phyloP scores from a whole-genome alignment of 345 rosid species.

The Pelargonium nanum region DNA sequence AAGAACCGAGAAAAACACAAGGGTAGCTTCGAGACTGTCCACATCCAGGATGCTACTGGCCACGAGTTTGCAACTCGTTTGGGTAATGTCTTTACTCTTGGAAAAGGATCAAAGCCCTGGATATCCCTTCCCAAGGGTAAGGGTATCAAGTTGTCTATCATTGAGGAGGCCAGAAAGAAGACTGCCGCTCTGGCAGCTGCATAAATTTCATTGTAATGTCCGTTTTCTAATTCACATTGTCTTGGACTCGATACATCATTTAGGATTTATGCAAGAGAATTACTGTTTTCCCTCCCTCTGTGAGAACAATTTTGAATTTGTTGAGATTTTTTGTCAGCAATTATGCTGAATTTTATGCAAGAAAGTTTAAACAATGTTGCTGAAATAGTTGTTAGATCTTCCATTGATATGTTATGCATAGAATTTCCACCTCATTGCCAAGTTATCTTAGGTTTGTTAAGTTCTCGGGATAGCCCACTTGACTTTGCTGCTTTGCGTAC shows the following conservation, averaged over 20 bases:
- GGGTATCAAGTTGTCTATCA: slow-evolving; percentile 73
- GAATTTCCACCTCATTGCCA: not conserved
- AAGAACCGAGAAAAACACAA: slow-evolving; percentile 81
- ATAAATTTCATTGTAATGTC: too few species aligned
- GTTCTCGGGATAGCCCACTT: too few species aligned
- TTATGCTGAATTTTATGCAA: too few species aligned
- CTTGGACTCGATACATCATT: not conserved
- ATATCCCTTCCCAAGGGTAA: slow-evolving; percentile 83
- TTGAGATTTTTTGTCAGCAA: not conserved
- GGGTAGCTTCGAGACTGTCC: slow-evolving; percentile 82
- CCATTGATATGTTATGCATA: not conserved
- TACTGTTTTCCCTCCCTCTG: not conserved
- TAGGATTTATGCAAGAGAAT: not conserved
- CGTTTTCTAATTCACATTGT: not conserved
- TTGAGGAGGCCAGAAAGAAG: slow-evolving; percentile 82
- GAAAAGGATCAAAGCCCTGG: slow-evolving; percentile 82
- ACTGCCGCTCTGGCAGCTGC: slow-evolving; percentile 48
- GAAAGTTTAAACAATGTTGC: too few species aligned
- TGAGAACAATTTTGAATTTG: not conserved
- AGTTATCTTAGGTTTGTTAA: too few species aligned
- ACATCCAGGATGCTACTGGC: slow-evolving; percentile 60
- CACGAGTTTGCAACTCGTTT: slow-evolving; percentile 87
- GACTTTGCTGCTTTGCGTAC: too few species aligned
- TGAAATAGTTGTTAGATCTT: too few species aligned
- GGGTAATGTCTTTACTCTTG: slow-evolving; percentile 67